These are phyloP conservation scores for Alternaria sp. DNA, from an alignment of 2,329 filamentous ascomycete genomes.

Conservation along the genomic window DNA sequence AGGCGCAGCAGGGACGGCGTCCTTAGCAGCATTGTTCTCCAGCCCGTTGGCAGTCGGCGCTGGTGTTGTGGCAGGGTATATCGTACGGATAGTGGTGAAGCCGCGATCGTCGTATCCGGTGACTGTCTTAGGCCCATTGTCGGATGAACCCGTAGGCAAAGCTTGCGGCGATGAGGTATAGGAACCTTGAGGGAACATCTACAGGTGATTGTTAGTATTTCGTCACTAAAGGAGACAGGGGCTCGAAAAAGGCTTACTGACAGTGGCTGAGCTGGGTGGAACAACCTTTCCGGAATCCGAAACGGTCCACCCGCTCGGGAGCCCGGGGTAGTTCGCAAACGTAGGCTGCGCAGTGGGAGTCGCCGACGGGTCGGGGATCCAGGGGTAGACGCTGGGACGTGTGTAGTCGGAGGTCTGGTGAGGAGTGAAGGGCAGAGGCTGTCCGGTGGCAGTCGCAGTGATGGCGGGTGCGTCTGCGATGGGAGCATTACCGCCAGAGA, in stretches of 20 bases:
- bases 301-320: conserved; percentile 83
- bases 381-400: conserved; percentile 59
- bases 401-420: conserved; percentile 63
- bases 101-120: conserved; percentile 58
- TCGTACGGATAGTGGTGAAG: conserved; percentile 56
- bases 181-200: conserved; percentile 60
- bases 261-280: conserved; percentile 70
- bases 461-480: conserved; percentile 66
- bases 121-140: conserved; percentile 37
- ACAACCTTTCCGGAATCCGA: conserved; percentile 79
- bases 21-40: conserved; percentile 17
- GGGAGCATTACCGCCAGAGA: conserved; percentile 62
- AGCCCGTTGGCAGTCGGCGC: neutral
- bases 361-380: conserved; percentile 64
- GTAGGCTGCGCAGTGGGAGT: conserved; percentile 56
- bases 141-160: conserved; percentile 38
- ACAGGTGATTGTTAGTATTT: conserved; percentile 24
- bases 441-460: conserved; percentile 66
- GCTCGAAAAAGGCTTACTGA: conserved; percentile 61
- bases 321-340: conserved; percentile 58
- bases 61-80: conserved; percentile 20
- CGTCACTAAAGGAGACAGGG: neutral
- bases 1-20: conserved; percentile 12
- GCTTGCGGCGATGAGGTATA: conserved; percentile 60
- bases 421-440: conserved; percentile 70